Percentiles rank a stretch among this genome's conserved stretches.
Evolutionary conservation across 805 yeast species (phyloP).

Genomic region (Hyphopichia homilentoma): DNA sequence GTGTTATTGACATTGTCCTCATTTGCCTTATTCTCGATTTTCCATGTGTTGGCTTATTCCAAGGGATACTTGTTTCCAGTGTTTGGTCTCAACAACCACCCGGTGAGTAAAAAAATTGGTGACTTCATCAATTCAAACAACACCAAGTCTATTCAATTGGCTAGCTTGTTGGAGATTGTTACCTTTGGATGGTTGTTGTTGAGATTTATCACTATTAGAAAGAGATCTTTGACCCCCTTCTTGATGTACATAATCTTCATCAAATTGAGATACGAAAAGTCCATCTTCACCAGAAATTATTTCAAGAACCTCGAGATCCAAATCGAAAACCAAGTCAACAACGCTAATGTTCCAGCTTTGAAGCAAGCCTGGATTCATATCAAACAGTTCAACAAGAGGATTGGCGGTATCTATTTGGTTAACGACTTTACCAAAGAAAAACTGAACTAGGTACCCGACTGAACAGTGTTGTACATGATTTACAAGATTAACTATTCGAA

Average conservation of each 20-base stretch:
- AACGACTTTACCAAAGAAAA: constrained; percentile 36
- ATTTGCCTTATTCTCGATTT: constrained; percentile 70
- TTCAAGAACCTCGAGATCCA: constrained; percentile 65
- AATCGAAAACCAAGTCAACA: constrained; percentile 29
- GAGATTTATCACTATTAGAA: constrained; percentile 57
- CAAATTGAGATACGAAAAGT: constrained; percentile 73
- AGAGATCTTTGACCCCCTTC: constrained; percentile 59
- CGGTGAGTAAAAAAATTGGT: constrained; percentile 36
- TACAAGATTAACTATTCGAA: too few relatives aligned
- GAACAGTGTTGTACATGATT: too few relatives aligned
- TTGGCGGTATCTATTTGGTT: constrained; percentile 27
- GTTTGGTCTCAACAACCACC: constrained; percentile 32
- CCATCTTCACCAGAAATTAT: constrained; percentile 65
- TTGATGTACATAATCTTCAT: constrained; percentile 58
- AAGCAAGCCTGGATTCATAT: constrained; percentile 35
- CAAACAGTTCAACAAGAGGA: constrained; percentile 27
- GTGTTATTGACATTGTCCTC: constrained; percentile 65
- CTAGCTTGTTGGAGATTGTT: constrained; percentile 34
- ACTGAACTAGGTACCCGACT: constrained; percentile 9
- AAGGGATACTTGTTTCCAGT: constrained; percentile 67
- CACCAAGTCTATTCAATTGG: constrained; percentile 35
- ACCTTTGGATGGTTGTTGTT: constrained; percentile 45
- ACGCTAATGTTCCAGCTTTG: constrained; percentile 24
- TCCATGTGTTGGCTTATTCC: constrained; percentile 75
- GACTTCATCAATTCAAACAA: constrained; percentile 33